Evolutionary conservation across 2,329 filamentous ascomycete species (phyloP).

Genomic region (Lasiodiplodia theobromae): DNA sequence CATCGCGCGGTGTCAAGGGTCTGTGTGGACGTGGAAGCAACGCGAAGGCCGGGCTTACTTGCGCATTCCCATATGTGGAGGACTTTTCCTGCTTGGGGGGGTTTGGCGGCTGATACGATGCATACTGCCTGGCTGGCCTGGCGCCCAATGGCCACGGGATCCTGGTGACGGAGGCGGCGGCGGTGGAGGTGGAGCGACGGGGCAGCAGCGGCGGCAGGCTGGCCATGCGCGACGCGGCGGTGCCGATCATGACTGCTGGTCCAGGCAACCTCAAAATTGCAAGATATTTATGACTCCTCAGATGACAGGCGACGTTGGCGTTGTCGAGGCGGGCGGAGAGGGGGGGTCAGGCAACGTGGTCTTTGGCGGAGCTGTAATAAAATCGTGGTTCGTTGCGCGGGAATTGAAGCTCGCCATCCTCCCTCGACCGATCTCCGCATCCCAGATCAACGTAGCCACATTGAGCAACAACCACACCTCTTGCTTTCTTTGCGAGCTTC

Average conservation of each 20-base stretch:
- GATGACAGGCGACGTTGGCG: conserved; percentile 10
- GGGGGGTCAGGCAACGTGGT: conserved; percentile 28
- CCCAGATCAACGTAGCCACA: conserved; percentile 25
- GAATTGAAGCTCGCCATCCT: conserved; percentile 20
- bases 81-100: conserved; percentile 12
- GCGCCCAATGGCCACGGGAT: neutral
- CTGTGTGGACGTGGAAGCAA: neutral
- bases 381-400: conserved; percentile 6
- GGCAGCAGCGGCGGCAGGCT: conserved; percentile 16
- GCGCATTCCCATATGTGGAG: conserved; percentile 23
- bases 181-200: conserved; percentile 11
- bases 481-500: neutral
- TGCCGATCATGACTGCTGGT: conserved; percentile 21
- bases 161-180: neutral
- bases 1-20: neutral
- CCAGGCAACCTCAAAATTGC: conserved; percentile 10
- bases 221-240: conserved; percentile 8
- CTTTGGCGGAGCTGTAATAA: conserved; percentile 15
- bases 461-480: conserved; percentile 1
- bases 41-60: conserved; percentile 13
- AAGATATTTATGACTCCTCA: conserved; percentile 7
- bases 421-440: conserved; percentile 15
- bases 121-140: conserved; percentile 6
- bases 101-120: conserved; percentile 26
- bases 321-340: conserved; percentile 1